These are phyloP conservation scores for Coleophoma cylindrospora DNA, from an alignment of 2,329 filamentous ascomycete species.

Conservation along the genomic window DNA sequence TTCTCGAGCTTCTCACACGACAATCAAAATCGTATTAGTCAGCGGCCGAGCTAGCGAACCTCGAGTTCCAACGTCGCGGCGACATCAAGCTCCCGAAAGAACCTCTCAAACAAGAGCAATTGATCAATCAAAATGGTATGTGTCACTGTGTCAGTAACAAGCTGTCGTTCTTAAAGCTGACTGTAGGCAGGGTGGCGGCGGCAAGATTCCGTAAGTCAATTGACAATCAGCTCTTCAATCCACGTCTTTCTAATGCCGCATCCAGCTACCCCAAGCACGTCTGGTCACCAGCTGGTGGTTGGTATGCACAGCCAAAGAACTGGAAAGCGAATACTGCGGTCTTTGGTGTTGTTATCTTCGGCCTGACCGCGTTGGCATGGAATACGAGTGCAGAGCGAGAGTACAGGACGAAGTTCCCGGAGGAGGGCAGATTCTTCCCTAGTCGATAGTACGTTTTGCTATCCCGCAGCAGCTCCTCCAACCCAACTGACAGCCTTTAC, in stretches of 20 bases:
- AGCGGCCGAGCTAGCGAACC: constrained; percentile 6
- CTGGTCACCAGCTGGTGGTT: constrained; percentile 97
- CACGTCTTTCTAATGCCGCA: constrained; percentile 11
- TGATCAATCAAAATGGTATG: constrained; percentile 52
- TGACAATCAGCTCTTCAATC: constrained; percentile 4
- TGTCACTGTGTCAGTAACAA: constrained; percentile 1
- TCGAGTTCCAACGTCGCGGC: constrained; percentile 10
- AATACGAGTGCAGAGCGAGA: constrained; percentile 71
- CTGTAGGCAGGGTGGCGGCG: constrained; percentile 66
- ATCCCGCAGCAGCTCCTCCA: neutral
- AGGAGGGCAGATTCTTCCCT: constrained; percentile 72
- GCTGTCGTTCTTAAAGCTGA: constrained; percentile 32
- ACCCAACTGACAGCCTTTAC: constrained; percentile 18
- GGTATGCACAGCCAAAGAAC: constrained; percentile 92
- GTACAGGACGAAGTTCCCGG: constrained; percentile 68
- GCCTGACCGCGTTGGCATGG: constrained; percentile 64
- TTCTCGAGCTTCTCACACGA: constrained; percentile 12
- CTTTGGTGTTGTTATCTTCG: constrained; percentile 62
- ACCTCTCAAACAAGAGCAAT: constrained; percentile 16
- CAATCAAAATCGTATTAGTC: constrained; percentile 6
- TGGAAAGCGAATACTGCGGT: constrained; percentile 90
- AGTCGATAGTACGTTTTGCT: constrained; percentile 67
- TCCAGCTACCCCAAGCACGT: constrained; percentile 93
- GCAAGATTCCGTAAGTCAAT: constrained; percentile 61
- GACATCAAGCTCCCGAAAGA: constrained; percentile 6